Evolutionary conservation across 805 yeast genomes (phyloP).

Genomic region (Candida easanensis): DNA sequence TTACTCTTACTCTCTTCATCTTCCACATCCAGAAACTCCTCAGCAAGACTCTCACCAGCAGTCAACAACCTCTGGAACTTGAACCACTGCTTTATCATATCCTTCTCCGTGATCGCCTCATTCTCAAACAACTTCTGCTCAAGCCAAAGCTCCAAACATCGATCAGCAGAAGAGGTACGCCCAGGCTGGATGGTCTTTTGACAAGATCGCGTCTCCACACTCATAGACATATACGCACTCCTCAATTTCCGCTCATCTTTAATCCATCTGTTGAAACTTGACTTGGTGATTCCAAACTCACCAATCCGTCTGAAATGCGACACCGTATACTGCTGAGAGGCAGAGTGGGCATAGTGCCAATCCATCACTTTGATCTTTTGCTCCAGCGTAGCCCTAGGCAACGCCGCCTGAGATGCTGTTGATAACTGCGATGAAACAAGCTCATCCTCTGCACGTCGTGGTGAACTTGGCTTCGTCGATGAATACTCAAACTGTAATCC

Average conservation of each 20-base stretch:
- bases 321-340: slow-evolving; percentile 35
- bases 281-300: slow-evolving; percentile 35
- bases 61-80: slow-evolving; percentile 22
- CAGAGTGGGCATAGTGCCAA: slow-evolving; percentile 33
- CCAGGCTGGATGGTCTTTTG: slow-evolving; percentile 14
- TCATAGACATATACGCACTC: slow-evolving; percentile 26
- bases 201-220: slow-evolving; percentile 25
- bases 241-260: slow-evolving; percentile 32
- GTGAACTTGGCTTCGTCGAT: not conserved
- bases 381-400: slow-evolving; percentile 8
- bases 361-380: slow-evolving; percentile 13
- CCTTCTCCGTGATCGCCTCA: slow-evolving; percentile 28
- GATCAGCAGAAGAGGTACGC: slow-evolving; percentile 33
- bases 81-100: slow-evolving; percentile 30
- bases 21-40: slow-evolving; percentile 1
- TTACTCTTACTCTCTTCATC: slow-evolving; percentile 28
- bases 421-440: slow-evolving; percentile 12
- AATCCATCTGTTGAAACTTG: slow-evolving; percentile 40
- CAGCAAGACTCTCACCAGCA: not conserved
- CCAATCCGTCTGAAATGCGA: slow-evolving; percentile 29
- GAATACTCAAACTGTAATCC: slow-evolving; percentile 1
- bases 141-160: slow-evolving; percentile 35
- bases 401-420: slow-evolving; percentile 5
- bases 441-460: not conserved
- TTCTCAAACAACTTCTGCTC: slow-evolving; percentile 35